Evolutionary conservation across 257 asterid species (phyloP).

Genomic region (Anisodus tanguticus): DNA sequence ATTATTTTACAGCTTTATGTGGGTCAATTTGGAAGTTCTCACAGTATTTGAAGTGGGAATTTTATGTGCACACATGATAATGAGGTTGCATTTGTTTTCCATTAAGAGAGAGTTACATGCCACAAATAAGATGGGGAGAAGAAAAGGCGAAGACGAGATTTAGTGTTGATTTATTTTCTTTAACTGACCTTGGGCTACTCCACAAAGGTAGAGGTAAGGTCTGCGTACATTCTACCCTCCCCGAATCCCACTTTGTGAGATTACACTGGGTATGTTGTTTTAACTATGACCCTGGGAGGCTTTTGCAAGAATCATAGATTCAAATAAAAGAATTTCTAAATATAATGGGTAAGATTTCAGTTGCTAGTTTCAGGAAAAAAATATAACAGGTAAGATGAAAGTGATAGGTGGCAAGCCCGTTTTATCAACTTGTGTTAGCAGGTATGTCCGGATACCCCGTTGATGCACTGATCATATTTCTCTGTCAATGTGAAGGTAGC

Average conservation of each 20-base stretch:
- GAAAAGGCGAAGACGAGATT: not conserved
- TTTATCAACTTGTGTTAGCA: not conserved
- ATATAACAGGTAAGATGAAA: not conserved
- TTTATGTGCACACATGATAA: not conserved
- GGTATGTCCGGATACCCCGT: not conserved
- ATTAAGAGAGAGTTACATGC: not conserved
- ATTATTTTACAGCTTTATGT: not conserved
- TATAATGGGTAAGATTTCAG: too few species aligned
- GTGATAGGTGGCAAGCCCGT: not conserved
- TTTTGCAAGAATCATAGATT: not conserved
- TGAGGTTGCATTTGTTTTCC: not conserved
- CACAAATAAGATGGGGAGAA: not conserved
- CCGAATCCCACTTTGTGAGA: too few species aligned
- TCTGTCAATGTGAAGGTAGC: not conserved
- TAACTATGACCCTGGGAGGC: not conserved
- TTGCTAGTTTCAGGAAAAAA: too few species aligned
- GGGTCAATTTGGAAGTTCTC: not conserved
- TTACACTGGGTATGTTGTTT: too few species aligned
- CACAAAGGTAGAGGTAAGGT: too few species aligned
- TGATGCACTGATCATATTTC: not conserved
- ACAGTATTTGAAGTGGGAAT: not conserved
- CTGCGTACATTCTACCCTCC: too few species aligned
- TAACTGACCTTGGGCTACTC: not conserved
- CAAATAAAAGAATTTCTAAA: not conserved
- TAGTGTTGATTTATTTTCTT: not conserved